Conservation (phyloP, 108 stramenopile genomes). For the Conticribra guillardii region DNA sequence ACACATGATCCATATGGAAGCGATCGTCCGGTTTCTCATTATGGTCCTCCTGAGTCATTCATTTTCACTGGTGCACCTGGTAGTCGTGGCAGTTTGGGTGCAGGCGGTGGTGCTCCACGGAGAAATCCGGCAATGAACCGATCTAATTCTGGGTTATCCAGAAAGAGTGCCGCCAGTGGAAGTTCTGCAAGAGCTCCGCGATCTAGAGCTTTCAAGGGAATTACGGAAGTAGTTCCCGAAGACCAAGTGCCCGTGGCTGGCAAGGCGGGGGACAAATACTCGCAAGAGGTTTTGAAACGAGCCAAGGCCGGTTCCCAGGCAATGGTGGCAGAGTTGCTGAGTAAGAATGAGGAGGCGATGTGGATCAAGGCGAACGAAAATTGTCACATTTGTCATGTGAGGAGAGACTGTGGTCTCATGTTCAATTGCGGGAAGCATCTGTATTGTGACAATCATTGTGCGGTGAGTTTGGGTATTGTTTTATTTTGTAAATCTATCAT, state of each 20-base stretch:
- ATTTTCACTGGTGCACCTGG: constrained; percentile 3
- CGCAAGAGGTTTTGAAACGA: constrained; percentile 39
- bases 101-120: constrained; percentile 7
- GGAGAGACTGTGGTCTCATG: constrained; percentile 29
- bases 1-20: constrained; percentile 48
- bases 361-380: constrained; percentile 23
- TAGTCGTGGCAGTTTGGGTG: constrained; percentile 13
- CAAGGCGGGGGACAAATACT: constrained; percentile 11
- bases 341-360: constrained; percentile 19
- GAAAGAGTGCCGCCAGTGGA: background rate
- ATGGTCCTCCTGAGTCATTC: constrained; percentile 21
- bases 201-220: background rate
- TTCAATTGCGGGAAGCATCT: constrained; percentile 68
- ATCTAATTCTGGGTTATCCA: background rate
- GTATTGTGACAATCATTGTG: constrained; percentile 64
- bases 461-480: constrained; percentile 36
- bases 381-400: constrained; percentile 76
- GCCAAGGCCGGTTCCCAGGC: constrained; percentile 27
- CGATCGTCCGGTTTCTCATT: constrained; percentile 34
- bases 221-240: constrained; percentile 25
- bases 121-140: background rate
- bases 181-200: background rate
- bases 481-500: background rate
- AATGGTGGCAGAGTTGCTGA: constrained; percentile 5
- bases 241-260: constrained; percentile 22